Conservation (phyloP, 163 green algal species). For the Scenedesmus sp. region DNA sequence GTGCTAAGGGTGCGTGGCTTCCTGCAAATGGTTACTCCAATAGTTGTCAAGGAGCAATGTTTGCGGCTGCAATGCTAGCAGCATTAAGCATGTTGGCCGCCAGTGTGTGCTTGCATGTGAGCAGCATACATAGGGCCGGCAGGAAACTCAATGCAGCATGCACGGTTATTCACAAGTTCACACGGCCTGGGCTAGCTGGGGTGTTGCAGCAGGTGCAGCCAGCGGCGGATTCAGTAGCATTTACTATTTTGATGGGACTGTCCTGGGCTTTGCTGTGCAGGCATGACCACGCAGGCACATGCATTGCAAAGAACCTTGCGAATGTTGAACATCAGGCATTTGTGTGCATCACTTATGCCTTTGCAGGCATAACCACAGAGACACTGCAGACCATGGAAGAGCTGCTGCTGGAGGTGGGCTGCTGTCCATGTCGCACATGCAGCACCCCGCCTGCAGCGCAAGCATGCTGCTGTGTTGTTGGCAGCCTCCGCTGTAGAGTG, state of each 20-base stretch:
- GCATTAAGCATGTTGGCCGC: too few relatives aligned
- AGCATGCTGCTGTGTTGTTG: background rate
- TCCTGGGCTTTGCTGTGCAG: slow-evolving; percentile 35
- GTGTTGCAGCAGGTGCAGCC: too few relatives aligned
- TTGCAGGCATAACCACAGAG: slow-evolving; percentile 81
- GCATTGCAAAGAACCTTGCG: too few relatives aligned
- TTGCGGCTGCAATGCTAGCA: too few relatives aligned
- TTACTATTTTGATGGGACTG: background rate
- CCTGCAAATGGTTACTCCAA: background rate
- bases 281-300: slow-evolving; percentile 84
- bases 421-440: background rate
- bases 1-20: slow-evolving; percentile 75
- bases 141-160: too few relatives aligned
- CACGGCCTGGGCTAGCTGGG: too few relatives aligned
- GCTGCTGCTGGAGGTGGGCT: slow-evolving; percentile 77
- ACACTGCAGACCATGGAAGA: slow-evolving; percentile 87
- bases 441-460: slow-evolving; percentile 14
- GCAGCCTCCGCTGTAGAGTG: background rate
- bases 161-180: too few relatives aligned
- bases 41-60: background rate
- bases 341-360: too few relatives aligned
- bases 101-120: too few relatives aligned
- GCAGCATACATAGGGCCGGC: too few relatives aligned
- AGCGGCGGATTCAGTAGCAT: too few relatives aligned
- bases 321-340: too few relatives aligned